Evolutionary conservation across 75 land plant species (phyloP), one percentile per base, ranked within the genome.

Genomic region (Sequoia sempervirens): DNA sequence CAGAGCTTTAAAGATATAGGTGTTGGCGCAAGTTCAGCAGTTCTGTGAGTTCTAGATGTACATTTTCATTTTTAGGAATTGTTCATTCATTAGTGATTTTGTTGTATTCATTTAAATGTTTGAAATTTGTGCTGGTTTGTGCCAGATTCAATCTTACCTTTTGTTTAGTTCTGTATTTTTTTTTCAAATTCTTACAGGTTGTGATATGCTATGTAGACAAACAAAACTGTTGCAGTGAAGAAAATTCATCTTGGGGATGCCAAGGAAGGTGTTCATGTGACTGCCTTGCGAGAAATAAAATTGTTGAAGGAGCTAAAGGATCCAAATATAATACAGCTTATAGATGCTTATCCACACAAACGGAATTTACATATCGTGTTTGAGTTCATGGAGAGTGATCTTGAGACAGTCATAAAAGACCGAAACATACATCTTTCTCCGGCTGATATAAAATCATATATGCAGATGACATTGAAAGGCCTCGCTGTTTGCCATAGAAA

Each of bases 381-480:
- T 91, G 99, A 97, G 75, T 97, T 96, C 50, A 97, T 97, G 99
- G 99, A 97, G 90, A 97, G 92, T 86, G 99, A 97, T 83, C 86
- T 97, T 52, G 99, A 97, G 84, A 94, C 99, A 12, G 99, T 97
- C 78, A 97, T 97, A 82, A 92, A 92, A 58, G 95, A 97, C 72
- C 86, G 94, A 53, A 97, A 97, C 80, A 94, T 96, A 82, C 87
- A 96, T 72, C 92, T 97, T 12, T 97, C 98, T 68, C 95, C 95
- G 9, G 99, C 94, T 80, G 99, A 97, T 73, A 92, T 91, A 68
- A 97, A 97, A 85, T 94, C 99, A 2, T 97, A 94, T 84, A 82
- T 97, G 90, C 99, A 96, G 85, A 97, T 97, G 98, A 94, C 96
- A n/a, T 84, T 96, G 61, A 93, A 96, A 84, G 99, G 96, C 26